A percentile compares a stretch with the other conserved stretches of the same genome.
Evolutionary conservation across 139 green algal species (phyloP).

Genomic region (Astrephomene gubernaculifera): DNA sequence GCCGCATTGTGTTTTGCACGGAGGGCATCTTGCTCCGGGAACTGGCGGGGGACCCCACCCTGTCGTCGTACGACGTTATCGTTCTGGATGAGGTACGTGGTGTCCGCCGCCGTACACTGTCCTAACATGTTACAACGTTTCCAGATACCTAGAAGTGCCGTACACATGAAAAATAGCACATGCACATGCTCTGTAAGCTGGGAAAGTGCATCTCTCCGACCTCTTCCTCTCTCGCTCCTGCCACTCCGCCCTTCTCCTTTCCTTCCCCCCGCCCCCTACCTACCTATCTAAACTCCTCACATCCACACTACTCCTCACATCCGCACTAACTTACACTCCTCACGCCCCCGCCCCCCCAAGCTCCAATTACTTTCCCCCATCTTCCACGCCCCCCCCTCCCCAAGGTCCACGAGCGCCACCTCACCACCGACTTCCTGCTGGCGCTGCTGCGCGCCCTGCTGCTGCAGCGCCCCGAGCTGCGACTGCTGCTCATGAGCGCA

Average conservation of each 20-base stretch:
- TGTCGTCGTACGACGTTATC: conserved; percentile 69
- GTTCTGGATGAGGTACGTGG: conserved; percentile 75
- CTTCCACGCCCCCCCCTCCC: background rate
- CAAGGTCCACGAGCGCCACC: conserved; percentile 90
- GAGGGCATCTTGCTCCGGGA: conserved; percentile 75
- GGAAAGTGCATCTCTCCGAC: no score
- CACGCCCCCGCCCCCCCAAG: background rate
- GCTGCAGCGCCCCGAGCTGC: conserved; percentile 72
- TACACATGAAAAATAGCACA: no score
- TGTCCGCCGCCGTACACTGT: background rate
- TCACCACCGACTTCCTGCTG: conserved; percentile 90
- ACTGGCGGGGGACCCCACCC: conserved; percentile 55
- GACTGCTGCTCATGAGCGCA: conserved; percentile 90
- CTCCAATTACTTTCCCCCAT: background rate
- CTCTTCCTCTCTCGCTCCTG: background rate
- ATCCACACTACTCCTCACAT: no score
- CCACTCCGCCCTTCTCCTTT: background rate
- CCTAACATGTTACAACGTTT: background rate
- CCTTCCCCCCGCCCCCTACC: background rate
- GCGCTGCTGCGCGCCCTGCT: conserved; percentile 84
- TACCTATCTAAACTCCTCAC: background rate
- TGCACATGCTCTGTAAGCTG: no score
- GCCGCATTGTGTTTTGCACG: conserved; percentile 57
- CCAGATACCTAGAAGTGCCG: no score
- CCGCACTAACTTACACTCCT: no score